Conservation (phyloP, 208 protist species). For the Tritrichomonas musculus region DNA sequence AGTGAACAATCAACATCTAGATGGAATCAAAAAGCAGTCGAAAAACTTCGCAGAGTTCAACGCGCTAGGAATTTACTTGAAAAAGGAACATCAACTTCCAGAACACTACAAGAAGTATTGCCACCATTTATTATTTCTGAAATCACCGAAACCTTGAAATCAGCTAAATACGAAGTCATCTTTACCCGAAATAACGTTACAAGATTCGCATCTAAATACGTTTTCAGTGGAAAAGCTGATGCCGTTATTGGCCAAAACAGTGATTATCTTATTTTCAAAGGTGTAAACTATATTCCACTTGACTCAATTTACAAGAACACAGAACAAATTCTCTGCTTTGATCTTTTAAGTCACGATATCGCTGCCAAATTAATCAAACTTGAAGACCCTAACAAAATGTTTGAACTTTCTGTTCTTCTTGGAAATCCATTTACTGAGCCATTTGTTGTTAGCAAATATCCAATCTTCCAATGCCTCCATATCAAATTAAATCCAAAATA, state of each 20-base stretch:
- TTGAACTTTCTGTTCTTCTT: background rate
- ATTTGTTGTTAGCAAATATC: background rate
- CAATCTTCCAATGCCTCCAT: background rate
- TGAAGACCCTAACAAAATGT: background rate
- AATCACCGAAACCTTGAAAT: background rate
- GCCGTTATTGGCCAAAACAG: background rate
- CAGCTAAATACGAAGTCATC: background rate
- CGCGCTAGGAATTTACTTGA: background rate
- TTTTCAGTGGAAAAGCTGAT: background rate
- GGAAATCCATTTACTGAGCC: conserved; percentile 5
- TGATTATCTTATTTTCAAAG: background rate
- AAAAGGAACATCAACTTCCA: background rate
- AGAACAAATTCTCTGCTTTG: background rate
- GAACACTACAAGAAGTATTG: background rate
- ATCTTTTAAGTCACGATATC: background rate
- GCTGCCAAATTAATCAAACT: background rate
- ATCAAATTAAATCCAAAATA: background rate
- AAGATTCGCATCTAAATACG: background rate
- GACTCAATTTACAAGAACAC: background rate
- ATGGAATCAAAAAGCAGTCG: background rate
- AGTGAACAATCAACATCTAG: background rate
- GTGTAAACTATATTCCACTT: conserved; percentile 22
- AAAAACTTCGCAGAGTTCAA: background rate
- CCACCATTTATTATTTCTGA: conserved; percentile 12
- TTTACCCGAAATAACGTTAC: conserved; percentile 13